Evolutionary conservation across 345 rosid species (phyloP), one percentile per base, ranked within the genome.

Genomic region (Angophora floribunda): DNA sequence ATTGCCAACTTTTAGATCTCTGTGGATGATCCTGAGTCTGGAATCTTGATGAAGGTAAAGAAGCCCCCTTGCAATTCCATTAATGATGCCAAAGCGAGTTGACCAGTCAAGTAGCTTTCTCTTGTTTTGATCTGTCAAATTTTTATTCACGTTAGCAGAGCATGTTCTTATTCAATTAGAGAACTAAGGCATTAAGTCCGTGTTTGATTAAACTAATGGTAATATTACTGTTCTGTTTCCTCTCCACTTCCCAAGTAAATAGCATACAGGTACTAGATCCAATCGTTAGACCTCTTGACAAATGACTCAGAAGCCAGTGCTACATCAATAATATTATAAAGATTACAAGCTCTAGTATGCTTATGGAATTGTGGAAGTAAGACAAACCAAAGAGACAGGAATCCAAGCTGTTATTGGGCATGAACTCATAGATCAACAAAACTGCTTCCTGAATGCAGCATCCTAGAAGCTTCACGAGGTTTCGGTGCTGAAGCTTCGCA

Each of bases 401-500:
- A 44, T 89, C 91, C 55, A 90, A 87, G 88, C 93, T 91, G 80
- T 86, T 87, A 28, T 91, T 91, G 15, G 86, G 70, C 91, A 91
- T 90, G 88, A 86, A 88, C 45, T 91, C 91, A 12, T 91, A 91
- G 30, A 91, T 51, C 19, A 91, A 87, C 80, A 91, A 86, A 51
- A 89, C 79, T 44, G 87, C 87, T 85, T 87, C 87, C 50, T 89
- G 85, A 52, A 86, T 87, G 87, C 91, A 89, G 84, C 75, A 91
- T 21, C 92, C 92, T 4, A 89, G 90, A 90, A 94, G 93, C 86
- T 87, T 91, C 36, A 93, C 94, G 36, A 94, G 91, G 86, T 94
- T 94, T 32, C 93, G 89, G 85, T 93, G 94, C 53, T 93, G 95
- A 86, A 94, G 93, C 87, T 93, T 93, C 7, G 93, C 92, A 17